Base-by-base conservation (phyloP, 805 yeast species). In the Pichia exigua region DNA sequence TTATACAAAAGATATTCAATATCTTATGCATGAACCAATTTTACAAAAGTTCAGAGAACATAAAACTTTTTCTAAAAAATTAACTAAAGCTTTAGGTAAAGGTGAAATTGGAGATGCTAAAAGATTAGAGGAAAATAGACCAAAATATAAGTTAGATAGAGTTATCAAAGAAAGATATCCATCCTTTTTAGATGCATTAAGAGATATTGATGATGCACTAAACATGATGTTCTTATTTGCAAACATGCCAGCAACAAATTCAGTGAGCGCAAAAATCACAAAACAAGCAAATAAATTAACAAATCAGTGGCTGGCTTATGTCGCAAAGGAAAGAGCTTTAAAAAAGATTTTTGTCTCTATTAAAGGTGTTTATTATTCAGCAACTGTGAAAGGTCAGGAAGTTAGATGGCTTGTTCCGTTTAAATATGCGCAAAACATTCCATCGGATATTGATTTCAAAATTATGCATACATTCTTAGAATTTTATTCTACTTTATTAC, bases 381-480 rank as follows among this genome's bases (percentile, higher is more conserved):
- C 97, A 35, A 79, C 67, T 55, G 82, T 94, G 45, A 83, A 79
- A 67, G 99, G 99, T 59, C 96, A 90, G 69, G 96, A 88, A 59
- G 77, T 94, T 45, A 80, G 92, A 71, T 94, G 99, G 99, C 80
- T 94, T 54, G 95, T 89, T 45, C 99, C 99, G 24, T 94, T 85
- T 78, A 94, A 90, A 70, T 94, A 91, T 74, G 97, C 99, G 20
- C 95, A 92, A 68, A 87, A 87, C 68, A 85, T 94, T 59, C 98
- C 99, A 45, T 71, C 85, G 44, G 98, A 94, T 68, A 83, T 94
- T 54, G 99, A 94, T 71, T 92, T 94, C 75, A 80, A 94, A 70
- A 89, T 94, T 73, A 94, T 94, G 99, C 76, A 89, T 64, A 92
- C 98, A 1, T 94, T 94, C 71, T 78, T 94, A 65, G 99, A 94